Evolutionary conservation across 176 grass and related monocot species (phyloP).

Genomic region (Aegilops longissima): DNA sequence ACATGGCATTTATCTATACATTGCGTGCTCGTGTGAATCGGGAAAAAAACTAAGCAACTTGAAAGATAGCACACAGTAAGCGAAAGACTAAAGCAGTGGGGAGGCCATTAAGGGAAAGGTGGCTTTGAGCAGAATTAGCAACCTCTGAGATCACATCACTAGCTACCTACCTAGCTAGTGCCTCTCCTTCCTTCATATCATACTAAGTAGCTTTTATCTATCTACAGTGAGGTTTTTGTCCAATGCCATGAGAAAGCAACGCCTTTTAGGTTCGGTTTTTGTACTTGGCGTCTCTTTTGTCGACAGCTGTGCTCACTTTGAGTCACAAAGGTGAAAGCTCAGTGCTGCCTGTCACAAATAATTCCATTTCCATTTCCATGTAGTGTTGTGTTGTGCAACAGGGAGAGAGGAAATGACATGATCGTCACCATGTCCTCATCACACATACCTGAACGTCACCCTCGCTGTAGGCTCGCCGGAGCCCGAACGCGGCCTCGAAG

Average conservation of each 20-base stretch:
- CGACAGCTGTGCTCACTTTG: slow-evolving; percentile 10
- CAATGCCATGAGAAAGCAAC: slow-evolving; percentile 8
- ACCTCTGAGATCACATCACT: slow-evolving; percentile 20
- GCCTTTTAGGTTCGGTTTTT: slow-evolving; percentile 30
- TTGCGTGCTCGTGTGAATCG: background rate
- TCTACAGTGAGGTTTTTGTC: background rate
- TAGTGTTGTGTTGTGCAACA: background rate
- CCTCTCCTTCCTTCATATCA: too few relatives aligned
- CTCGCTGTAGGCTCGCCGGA: slow-evolving; percentile 89
- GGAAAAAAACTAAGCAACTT: background rate
- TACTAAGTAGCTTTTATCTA: too few relatives aligned
- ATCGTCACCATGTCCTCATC: slow-evolving; percentile 1
- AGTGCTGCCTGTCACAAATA: slow-evolving; percentile 10
- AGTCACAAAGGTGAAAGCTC: background rate
- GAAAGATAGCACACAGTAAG: slow-evolving; percentile 1
- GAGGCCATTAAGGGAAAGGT: slow-evolving; percentile 13
- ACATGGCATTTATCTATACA: background rate
- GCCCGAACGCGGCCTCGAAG: slow-evolving; percentile 70
- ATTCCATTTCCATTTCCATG: slow-evolving; percentile 6
- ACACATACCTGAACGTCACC: slow-evolving; percentile 78
- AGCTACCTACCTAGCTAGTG: too few relatives aligned
- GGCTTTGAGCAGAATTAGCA: slow-evolving; percentile 30
- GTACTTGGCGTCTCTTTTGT: slow-evolving; percentile 15
- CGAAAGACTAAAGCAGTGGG: slow-evolving; percentile 9
- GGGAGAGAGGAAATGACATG: background rate